Evolutionary conservation across 768 basidiomycete genomes (phyloP), one percentile per base, ranked within the genome.

Genomic region (Pulveroboletus frians): DNA sequence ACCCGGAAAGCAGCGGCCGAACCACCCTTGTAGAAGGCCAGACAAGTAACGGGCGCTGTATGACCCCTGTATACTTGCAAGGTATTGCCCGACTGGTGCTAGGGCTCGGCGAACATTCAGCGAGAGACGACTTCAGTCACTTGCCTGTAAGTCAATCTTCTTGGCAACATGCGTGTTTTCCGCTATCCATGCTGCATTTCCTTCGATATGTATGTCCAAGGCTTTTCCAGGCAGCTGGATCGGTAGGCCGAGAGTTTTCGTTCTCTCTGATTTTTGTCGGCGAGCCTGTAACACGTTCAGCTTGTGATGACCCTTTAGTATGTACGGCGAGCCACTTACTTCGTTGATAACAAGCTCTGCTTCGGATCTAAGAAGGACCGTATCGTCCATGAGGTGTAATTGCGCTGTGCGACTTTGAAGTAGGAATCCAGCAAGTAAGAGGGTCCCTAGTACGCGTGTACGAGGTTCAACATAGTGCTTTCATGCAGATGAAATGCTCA

Each of bases 41-140:
- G 70, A 30, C 77, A 81, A 3, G 94, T 94, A 41, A 94, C 90
- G 30, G 95, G 95, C 5, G 88, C 95, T 2, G 77, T 79, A 63
- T 99, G 95, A 0, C 92, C 93, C 59, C 75, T 81, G 70, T 80
- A 93, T 15, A 87, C 65, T 60, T 85, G 82, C 41, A 81, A 61
- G 1, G 84, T 88, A 66, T 84, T 87, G 47, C 92, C 91, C 21
- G 86, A 81, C 94, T 98, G 56, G 39, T 46, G 59, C 32, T 43
- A 46, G 53, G 37, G 36, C 46, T 64, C 11, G 46, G 43, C 44
- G 37, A 46, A 20, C 32, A 37, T 39, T 37, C 44, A 47, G 38
- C 43, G 20, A 44, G 40, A 58, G 36, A 51, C 42, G 20, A 55
- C 14, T 20, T 44, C 0, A 29, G 39, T 13, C 29, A 31, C 61